Percentiles rank a stretch among this genome's conserved stretches.
These are phyloP conservation scores for Sphaerobolus stellatus DNA, from an alignment of 1,284 basidiomycete species.

Conservation along the genomic window DNA sequence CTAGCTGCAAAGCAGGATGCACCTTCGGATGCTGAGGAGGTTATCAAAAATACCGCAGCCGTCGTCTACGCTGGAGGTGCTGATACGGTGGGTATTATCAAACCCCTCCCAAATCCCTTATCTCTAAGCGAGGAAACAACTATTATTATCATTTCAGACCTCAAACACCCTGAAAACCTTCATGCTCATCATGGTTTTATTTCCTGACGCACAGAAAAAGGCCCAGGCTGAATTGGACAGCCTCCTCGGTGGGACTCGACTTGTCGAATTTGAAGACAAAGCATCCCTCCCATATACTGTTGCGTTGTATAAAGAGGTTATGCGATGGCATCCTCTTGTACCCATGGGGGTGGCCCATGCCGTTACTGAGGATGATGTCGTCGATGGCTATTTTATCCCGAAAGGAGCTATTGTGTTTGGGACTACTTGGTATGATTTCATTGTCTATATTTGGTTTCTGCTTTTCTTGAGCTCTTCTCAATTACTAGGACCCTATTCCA, in stretches of 20 bases:
- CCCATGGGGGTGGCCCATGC: slow-evolving; percentile 15
- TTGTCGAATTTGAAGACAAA: slow-evolving; percentile 5
- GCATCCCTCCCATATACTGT: slow-evolving; percentile 5
- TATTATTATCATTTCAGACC: slow-evolving; percentile 9
- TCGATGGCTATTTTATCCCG: slow-evolving; percentile 12
- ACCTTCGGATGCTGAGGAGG: neutral
- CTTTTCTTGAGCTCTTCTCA: neutral
- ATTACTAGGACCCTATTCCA: slow-evolving; percentile 28
- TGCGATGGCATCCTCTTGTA: slow-evolving; percentile 4
- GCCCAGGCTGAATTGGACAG: slow-evolving; percentile 10
- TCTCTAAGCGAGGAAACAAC: neutral
- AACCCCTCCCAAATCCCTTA: too few species aligned
- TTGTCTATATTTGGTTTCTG: neutral
- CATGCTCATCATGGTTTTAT: slow-evolving; percentile 5
- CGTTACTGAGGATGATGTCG: slow-evolving; percentile 16
- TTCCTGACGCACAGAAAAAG: slow-evolving; percentile 7
- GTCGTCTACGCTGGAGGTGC: slow-evolving; percentile 1
- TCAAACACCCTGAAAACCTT: slow-evolving; percentile 11
- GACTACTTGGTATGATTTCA: slow-evolving; percentile 11
- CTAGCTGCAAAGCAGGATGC: neutral
- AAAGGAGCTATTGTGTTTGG: slow-evolving; percentile 12
- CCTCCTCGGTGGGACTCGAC: slow-evolving; percentile 8
- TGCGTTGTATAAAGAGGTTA: slow-evolving; percentile 8
- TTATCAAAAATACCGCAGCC: neutral
- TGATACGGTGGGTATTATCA: slow-evolving; percentile 2